Base-by-base conservation (phyloP, 305 asterid genomes). In the Solanum hybrid region DNA sequence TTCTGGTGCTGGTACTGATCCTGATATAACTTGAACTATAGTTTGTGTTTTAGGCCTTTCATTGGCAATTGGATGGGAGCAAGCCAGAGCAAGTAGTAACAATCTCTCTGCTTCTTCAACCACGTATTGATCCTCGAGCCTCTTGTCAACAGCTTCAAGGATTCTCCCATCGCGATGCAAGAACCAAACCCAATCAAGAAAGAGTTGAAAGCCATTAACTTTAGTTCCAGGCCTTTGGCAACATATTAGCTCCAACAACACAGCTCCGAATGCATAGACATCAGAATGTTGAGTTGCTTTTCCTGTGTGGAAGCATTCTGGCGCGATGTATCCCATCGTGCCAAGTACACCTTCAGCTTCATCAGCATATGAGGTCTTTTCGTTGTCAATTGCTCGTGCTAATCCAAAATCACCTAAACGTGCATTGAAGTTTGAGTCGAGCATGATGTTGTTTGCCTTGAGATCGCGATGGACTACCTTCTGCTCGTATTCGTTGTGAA, bases 391-490 rank as follows among this genome's bases (percentile, higher is more conserved):
- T 73, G 92, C 92, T 35, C 91, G 86, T 35, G 92, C 92, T 1
- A 88, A 89, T 57, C 92, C 91, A 64, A 91, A 91, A 20, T 88
- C 91, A 1, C 92, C 92, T 0, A 89, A 89, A 20, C 91, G 90
- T n/a, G 92, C 89, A 24, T 90, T 92, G 91, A 92, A 90, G 87
- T 88, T 36, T 16, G 90, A 79, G 79, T 92, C 91, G 0, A 92
- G 93, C 91, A 92, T 92, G 22, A 90, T 92, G 90, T 90, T 92
- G 87, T 90, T 92, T 20, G 93, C 92, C 89, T 90, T 92, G 18
- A 92, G 93, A 71, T 92, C 92, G 20, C 92, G 89, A 88, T 92
- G 93, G 8, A 92, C 89, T 67, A 91, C 94, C 75, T 29, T 90
- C 35, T 93, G 92, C 69, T 91, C 92, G 1, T 90, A 91, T 46